These are phyloP conservation scores for Apophysomyces trapeziformis DNA, from an alignment of 371 early-diverging fungal genomes.

Conservation along the genomic window DNA sequence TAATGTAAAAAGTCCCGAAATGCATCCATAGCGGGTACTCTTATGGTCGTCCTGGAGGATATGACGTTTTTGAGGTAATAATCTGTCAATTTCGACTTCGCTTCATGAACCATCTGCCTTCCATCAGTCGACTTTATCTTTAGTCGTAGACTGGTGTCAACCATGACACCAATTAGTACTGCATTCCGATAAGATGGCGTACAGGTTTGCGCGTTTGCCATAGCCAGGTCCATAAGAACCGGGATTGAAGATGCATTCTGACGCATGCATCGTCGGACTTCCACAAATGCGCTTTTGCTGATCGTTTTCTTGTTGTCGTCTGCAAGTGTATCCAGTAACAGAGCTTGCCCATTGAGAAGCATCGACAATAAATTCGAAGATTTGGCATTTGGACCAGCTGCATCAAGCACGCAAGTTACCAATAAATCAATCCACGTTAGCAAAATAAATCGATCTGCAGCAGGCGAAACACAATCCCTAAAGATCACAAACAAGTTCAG, in stretches of 20 bases:
- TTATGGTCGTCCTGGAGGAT: constrained; percentile 60
- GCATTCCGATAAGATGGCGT: constrained; percentile 59
- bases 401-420: constrained; percentile 40
- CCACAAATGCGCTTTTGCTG: constrained; percentile 55
- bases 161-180: constrained; percentile 61
- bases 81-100: constrained; percentile 57
- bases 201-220: constrained; percentile 42
- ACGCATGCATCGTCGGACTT: constrained; percentile 64
- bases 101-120: constrained; percentile 37
- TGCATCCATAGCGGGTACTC: constrained; percentile 54
- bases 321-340: constrained; percentile 57
- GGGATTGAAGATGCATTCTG: constrained; percentile 56
- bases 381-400: constrained; percentile 24
- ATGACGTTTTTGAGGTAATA: constrained; percentile 67
- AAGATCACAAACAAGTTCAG: background rate
- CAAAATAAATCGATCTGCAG: constrained; percentile 62
- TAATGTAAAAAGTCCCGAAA: constrained; percentile 63
- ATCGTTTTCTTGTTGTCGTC: constrained; percentile 47
- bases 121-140: constrained; percentile 39
- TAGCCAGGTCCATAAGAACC: constrained; percentile 45
- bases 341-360: constrained; percentile 58
- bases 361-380: constrained; percentile 30
- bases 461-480: constrained; percentile 54
- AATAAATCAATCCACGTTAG: constrained; percentile 65
- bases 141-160: constrained; percentile 60